Percentiles rank a stretch among this genome's conserved stretches.
phyloP scores from a whole-genome alignment of 2,329 filamentous ascomycete species.

The Aureobasidium namibiae region DNA sequence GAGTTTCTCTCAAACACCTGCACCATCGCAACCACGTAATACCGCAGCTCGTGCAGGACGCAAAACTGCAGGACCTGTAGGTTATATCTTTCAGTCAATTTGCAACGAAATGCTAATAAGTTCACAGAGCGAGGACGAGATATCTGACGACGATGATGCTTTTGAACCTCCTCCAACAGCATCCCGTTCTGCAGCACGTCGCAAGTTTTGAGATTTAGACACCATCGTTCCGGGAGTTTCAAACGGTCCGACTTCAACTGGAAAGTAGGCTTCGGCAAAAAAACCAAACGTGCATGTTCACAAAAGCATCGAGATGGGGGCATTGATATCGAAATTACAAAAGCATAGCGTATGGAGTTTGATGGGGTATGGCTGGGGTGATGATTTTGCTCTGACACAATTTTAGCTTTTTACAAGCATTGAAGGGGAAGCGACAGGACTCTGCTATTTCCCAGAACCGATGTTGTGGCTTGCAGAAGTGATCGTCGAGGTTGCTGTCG shows the following conservation, averaged over 20 bases:
- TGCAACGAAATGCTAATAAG: background rate
- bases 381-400: conserved; percentile 3
- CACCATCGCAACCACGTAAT: conserved; percentile 25
- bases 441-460: background rate
- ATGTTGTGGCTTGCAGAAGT: background rate
- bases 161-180: conserved; percentile 26
- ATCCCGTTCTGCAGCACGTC: conserved; percentile 12
- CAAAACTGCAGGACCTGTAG: conserved; percentile 33
- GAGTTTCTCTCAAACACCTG: conserved; percentile 31
- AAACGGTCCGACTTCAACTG: background rate
- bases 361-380: background rate
- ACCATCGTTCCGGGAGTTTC: background rate
- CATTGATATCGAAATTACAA: background rate
- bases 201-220: background rate
- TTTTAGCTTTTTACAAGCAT: conserved; percentile 1
- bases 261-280: background rate
- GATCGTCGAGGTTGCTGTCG: background rate
- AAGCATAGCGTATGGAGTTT: conserved; percentile 3
- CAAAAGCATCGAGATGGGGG: background rate
- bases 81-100: conserved; percentile 13
- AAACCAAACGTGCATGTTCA: background rate
- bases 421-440: background rate
- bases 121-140: conserved; percentile 29
- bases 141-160: conserved; percentile 30
- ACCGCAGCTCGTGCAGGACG: conserved; percentile 21